Evolutionary conservation across 73 alveolate genomes (phyloP).

Genomic region (Paramecium pentaurelia): DNA sequence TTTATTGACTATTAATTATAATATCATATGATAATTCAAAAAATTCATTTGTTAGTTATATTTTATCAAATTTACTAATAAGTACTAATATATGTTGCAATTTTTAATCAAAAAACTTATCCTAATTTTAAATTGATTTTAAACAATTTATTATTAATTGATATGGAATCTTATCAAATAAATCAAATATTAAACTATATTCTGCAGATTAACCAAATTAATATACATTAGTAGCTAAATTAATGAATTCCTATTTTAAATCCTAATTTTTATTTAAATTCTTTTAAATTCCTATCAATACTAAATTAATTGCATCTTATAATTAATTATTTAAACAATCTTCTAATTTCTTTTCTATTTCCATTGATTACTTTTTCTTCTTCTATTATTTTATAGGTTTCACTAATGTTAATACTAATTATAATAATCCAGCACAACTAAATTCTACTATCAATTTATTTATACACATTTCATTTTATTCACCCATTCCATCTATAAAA

Average conservation of each 20-base stretch:
- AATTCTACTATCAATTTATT: conserved; percentile 10
- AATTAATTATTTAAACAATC: background rate
- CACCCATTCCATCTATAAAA: background rate
- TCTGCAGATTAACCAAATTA: background rate
- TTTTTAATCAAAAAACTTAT: background rate
- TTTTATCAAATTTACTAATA: background rate
- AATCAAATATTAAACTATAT: background rate
- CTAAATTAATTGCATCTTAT: background rate
- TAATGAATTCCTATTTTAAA: background rate
- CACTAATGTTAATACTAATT: background rate
- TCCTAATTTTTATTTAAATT: background rate
- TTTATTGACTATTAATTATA: background rate
- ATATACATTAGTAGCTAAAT: background rate
- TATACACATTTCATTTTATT: background rate
- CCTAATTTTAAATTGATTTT: background rate
- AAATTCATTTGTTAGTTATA: background rate
- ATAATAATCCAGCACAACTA: background rate
- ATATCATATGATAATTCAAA: background rate
- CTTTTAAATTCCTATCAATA: background rate
- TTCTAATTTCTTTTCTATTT: background rate
- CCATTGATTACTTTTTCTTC: background rate
- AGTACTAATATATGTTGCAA: background rate
- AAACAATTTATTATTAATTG: background rate
- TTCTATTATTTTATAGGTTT: background rate
- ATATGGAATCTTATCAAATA: background rate